These are phyloP conservation scores for Glomus cerebriforme DNA, from an alignment of 192 early-diverging fungal genomes.

Conservation along the genomic window DNA sequence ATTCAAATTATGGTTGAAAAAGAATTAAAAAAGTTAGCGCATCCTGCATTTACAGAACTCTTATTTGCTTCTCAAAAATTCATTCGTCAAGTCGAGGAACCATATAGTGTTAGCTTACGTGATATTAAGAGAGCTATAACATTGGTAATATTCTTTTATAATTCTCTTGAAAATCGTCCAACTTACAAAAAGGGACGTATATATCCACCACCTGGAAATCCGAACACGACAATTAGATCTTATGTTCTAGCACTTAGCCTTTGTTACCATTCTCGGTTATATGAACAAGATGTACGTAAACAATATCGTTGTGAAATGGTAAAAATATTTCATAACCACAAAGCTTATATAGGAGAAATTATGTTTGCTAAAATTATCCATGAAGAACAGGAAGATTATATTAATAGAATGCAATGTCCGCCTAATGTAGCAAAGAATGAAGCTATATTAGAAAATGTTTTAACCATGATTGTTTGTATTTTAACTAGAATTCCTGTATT, in stretches of 20 bases:
- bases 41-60: background rate
- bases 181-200: background rate
- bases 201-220: background rate
- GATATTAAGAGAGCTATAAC: slow-evolving; percentile 28
- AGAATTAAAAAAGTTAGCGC: background rate
- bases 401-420: background rate
- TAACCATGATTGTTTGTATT: slow-evolving; percentile 27
- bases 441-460: slow-evolving; percentile 23
- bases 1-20: background rate
- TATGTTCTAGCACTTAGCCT: slow-evolving; percentile 21
- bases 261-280: background rate
- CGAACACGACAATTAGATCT: background rate
- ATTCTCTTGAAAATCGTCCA: background rate
- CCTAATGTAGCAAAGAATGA: background rate
- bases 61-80: slow-evolving; percentile 28
- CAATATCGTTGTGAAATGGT: background rate
- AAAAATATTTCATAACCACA: slow-evolving; percentile 1
- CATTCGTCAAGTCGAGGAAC: slow-evolving; percentile 20
- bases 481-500: slow-evolving; percentile 24
- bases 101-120: slow-evolving; percentile 25
- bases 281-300: background rate
- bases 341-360: background rate
- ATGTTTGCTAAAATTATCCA: background rate
- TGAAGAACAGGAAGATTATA: slow-evolving; percentile 27
- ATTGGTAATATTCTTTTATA: background rate